Evolutionary conservation across 345 rosid genomes (phyloP).

Genomic region (Euphorbia pulcherrima): DNA sequence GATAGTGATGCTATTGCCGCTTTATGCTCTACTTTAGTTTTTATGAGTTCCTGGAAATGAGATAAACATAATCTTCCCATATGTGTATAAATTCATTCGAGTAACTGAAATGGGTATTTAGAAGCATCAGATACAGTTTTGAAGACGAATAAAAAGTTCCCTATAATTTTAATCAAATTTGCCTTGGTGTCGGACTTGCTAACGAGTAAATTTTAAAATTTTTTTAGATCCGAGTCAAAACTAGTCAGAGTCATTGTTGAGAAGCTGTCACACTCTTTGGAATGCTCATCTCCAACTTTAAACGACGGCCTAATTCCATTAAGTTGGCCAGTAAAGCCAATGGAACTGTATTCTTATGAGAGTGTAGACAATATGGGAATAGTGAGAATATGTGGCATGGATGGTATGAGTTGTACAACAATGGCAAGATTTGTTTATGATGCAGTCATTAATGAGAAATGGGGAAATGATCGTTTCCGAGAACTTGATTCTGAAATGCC

Average conservation of each 20-base stretch:
- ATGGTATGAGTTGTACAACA: conserved; percentile 1
- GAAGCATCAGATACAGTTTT: not conserved
- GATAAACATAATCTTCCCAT: too few species aligned
- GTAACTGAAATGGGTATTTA: not conserved
- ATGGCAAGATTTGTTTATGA: conserved; percentile 5
- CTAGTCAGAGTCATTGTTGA: not conserved
- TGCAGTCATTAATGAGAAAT: not conserved
- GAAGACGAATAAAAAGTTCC: not conserved
- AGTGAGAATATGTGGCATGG: conserved; percentile 4
- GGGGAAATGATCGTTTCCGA: not conserved
- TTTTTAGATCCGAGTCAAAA: not conserved
- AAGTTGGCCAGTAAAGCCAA: not conserved
- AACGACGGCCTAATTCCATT: not conserved
- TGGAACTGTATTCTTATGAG: not conserved
- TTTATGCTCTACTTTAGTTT: too few species aligned
- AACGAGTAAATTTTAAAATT: not conserved
- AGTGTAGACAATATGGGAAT: not conserved
- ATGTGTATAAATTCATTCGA: too few species aligned
- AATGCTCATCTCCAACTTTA: not conserved
- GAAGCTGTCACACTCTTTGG: not conserved
- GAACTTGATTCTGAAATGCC: conserved; percentile 9
- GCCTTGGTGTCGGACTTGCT: not conserved
- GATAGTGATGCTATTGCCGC: too few species aligned
- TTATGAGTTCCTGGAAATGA: too few species aligned
- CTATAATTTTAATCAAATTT: not conserved